phyloP scores from a whole-genome alignment of 2,329 filamentous ascomycete species.

The Colletotrichum lupini region DNA sequence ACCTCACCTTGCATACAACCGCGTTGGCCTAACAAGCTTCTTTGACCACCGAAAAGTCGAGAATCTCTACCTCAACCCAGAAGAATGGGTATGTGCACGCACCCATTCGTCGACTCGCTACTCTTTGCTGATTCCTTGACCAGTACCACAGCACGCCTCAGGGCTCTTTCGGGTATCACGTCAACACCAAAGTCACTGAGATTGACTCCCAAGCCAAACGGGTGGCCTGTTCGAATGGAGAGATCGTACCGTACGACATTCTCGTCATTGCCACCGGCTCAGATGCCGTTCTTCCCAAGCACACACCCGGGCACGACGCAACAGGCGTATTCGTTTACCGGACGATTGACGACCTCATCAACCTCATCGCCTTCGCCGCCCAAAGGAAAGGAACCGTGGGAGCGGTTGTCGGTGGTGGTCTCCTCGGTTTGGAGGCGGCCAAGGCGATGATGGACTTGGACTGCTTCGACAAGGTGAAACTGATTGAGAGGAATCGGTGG shows the following conservation, averaged over 20 bases:
- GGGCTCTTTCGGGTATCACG: constrained; percentile 77
- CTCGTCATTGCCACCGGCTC: constrained; percentile 89
- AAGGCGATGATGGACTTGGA: constrained; percentile 92
- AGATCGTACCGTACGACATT: constrained; percentile 79
- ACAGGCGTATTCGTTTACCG: constrained; percentile 90
- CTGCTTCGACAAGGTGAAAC: constrained; percentile 77
- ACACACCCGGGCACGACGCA: constrained; percentile 82
- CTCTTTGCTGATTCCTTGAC: constrained; percentile 4
- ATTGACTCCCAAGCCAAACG: constrained; percentile 73
- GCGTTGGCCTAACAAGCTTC: constrained; percentile 88
- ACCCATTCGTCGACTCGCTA: no score
- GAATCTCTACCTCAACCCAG: constrained; percentile 87
- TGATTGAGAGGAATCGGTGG: constrained; percentile 87
- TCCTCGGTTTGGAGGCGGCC: constrained; percentile 88
- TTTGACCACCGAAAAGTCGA: constrained; percentile 88
- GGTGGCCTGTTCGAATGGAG: constrained; percentile 77
- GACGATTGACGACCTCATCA: constrained; percentile 83
- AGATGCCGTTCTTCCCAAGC: constrained; percentile 77
- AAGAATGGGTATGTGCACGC: constrained; percentile 75
- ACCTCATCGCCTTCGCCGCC: constrained; percentile 78
- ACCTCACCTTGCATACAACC: constrained; percentile 88
- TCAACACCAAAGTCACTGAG: constrained; percentile 77
- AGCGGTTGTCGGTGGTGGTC: constrained; percentile 83
- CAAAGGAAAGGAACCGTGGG: constrained; percentile 75
- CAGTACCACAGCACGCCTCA: constrained; percentile 76